Evolutionary conservation across 2,329 filamentous ascomycete genomes (phyloP), one percentile per base, ranked within the genome.

Genomic region (Sporothrix brasiliensis): DNA sequence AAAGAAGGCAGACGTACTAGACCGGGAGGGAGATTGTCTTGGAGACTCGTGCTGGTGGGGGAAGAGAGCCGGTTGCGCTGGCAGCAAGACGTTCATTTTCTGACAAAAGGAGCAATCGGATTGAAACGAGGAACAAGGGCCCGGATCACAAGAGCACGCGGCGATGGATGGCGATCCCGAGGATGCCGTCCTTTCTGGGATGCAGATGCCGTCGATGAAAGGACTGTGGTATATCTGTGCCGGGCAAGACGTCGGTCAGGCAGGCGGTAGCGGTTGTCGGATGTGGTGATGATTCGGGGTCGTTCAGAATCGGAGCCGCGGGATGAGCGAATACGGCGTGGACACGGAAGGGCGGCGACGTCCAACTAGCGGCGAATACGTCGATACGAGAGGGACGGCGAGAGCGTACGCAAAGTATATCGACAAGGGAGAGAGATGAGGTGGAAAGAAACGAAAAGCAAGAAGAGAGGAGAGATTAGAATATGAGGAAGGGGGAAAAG

Each of bases 31-130:
- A 72, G 86, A 88, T 73, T 83, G 82, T 74, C 85, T 83, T 74
- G 81, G 80, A 72, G 81, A 80, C 76, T 88, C 85, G 84, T 87
- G 85, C 74, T 86, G 86, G 75, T 86, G 85, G 77, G 85, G 84
- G 76, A 89, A 86, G 75, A 85, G 81, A 72, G 86, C 82, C 68
- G 86, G 86, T 78, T 89, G 87, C 75, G 86, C 84, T 76, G 86
- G 85, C 74, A 89, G 79, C 79, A 89, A 78, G 78, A 88, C 83
- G 79, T 89, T 89, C 88, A 90, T 90, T 71, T 75, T 79, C 74
- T 41, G 9, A 21, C 7, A 30, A 27, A 13, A 24, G 9, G 4
- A 21, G 34, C 34, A 39, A 50, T 61, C 41, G 41, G 21, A 13
- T 34, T 11, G 39, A 16, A 63, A 47, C 14, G 21, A 49, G 2